Evolutionary conservation across 2,329 filamentous ascomycete species (phyloP), one percentile per base, ranked within the genome.

Genomic region (Colletotrichum sp.): DNA sequence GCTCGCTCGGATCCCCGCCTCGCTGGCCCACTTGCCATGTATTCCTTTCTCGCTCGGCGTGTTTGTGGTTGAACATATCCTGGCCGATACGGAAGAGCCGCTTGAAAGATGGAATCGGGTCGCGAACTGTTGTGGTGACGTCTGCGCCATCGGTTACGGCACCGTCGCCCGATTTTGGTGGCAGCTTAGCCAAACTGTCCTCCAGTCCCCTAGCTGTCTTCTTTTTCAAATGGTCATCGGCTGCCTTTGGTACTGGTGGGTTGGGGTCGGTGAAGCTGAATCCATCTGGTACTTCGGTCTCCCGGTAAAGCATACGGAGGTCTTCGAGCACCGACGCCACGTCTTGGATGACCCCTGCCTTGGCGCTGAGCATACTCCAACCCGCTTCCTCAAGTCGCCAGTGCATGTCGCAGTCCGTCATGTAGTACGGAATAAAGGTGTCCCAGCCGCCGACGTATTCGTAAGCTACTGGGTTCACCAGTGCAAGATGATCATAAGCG

Each of bases 371-470:
- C 68, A 85, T 85, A 8, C 81, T 84, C 83, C 86, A 88, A 6
- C 85, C 84, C 10, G 80, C 82, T 86, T 90, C 89, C 10, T 78
- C 76, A 8, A 90, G 77, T 7, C 89, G 85, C 16, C 82, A 82
- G 78, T 91, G 88, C 83, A 89, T 87, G 78, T 91, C 90, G 81
- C 89, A 92, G 78, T 92, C 90, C 38, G 87, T 89, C 77, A 88
- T 85, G 79, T 92, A 91, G 79, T 88, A 92, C 0, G 90, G 89
- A 56, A 93, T 91, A 71, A 89, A 82, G 0, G 88, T 88, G 78
- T 92, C 91, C 88, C 90, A 92, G 2, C 86, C 89, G 21, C 90
- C 85, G 6, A 91, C 85, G 32, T 86, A 84, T 71, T 87, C 85
- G 78, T 88, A 88, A 0, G 89, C 87, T 8, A 80, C 82, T 12